Percentiles rank a stretch among this genome's conserved stretches.
phyloP scores from a whole-genome alignment of 2,329 filamentous ascomycete genomes.

The Domatiomyces globalis region DNA sequence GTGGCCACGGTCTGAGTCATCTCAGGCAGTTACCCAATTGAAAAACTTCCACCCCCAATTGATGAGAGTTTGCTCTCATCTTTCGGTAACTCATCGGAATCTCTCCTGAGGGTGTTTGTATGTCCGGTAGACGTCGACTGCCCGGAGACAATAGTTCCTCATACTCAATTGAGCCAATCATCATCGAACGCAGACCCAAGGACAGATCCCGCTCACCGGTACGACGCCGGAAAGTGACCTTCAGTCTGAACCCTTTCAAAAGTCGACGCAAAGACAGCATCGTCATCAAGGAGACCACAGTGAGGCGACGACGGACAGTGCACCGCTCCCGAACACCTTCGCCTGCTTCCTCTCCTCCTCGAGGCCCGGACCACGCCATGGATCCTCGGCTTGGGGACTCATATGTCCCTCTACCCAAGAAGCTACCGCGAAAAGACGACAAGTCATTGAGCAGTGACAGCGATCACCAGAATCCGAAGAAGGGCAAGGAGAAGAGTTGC shows the following conservation, averaged over 20 bases:
- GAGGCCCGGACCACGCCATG: constrained; percentile 10
- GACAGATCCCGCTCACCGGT: constrained; percentile 10
- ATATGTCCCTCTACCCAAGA: constrained; percentile 10
- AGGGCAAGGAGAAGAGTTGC: background rate
- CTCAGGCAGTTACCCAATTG: background rate
- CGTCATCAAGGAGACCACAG: background rate
- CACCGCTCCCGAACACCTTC: constrained; percentile 3
- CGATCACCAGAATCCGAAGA: background rate
- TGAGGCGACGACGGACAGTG: background rate
- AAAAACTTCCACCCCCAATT: background rate
- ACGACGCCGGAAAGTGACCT: constrained; percentile 5
- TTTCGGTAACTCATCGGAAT: too few relatives aligned
- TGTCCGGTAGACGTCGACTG: constrained; percentile 9
- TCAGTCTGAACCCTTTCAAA: constrained; percentile 11
- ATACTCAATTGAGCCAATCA: constrained; percentile 2
- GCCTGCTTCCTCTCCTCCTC: constrained; percentile 7
- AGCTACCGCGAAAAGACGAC: constrained; percentile 5
- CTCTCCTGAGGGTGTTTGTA: constrained; percentile 1
- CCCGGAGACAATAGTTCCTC: constrained; percentile 5
- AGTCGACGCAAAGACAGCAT: constrained; percentile 5
- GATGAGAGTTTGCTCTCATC: background rate
- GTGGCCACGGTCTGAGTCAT: background rate
- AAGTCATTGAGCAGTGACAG: background rate
- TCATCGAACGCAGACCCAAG: constrained; percentile 12
- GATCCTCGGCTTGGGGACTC: constrained; percentile 6